Percentiles rank a stretch among this genome's conserved stretches.
phyloP scores from a whole-genome alignment of 2,329 filamentous ascomycete genomes.

The Colletotrichum karsti region DNA sequence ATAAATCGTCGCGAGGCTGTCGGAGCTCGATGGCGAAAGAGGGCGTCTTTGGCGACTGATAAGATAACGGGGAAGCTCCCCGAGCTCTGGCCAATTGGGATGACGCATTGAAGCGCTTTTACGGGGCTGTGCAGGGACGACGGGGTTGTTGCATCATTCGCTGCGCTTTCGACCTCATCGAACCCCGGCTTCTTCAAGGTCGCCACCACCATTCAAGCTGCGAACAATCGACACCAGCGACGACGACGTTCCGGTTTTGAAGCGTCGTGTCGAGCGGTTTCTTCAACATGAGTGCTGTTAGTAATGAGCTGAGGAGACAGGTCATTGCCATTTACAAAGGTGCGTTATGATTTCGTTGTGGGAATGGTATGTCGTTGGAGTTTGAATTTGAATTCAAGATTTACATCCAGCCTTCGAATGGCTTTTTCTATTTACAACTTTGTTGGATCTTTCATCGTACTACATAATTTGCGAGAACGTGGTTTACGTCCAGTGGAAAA shows the following conservation, averaged over 20 bases:
- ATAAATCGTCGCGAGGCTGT: neutral
- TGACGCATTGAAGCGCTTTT: neutral
- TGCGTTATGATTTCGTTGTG: conserved; percentile 38
- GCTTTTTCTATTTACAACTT: too few species aligned
- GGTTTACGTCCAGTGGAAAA: too few species aligned
- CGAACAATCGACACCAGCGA: neutral
- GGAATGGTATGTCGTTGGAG: neutral
- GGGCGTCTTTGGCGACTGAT: neutral
- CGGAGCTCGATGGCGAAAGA: neutral
- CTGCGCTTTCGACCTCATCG: neutral
- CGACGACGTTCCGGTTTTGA: neutral
- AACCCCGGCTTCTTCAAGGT: neutral
- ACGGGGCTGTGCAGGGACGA: neutral
- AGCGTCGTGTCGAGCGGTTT: neutral
- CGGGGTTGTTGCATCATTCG: conserved; percentile 7
- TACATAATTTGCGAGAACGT: too few species aligned
- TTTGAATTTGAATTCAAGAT: neutral
- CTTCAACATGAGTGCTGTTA: conserved; percentile 38
- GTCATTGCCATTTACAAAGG: conserved; percentile 93
- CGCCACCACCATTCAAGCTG: neutral
- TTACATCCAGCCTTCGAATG: neutral
- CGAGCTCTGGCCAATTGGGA: neutral
- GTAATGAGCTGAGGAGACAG: conserved; percentile 72
- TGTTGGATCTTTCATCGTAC: too few species aligned
- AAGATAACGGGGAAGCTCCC: neutral